These are phyloP conservation scores for Phytopythium aichiense DNA, from an alignment of 352 stramenopile genomes.

Conservation along the genomic window DNA sequence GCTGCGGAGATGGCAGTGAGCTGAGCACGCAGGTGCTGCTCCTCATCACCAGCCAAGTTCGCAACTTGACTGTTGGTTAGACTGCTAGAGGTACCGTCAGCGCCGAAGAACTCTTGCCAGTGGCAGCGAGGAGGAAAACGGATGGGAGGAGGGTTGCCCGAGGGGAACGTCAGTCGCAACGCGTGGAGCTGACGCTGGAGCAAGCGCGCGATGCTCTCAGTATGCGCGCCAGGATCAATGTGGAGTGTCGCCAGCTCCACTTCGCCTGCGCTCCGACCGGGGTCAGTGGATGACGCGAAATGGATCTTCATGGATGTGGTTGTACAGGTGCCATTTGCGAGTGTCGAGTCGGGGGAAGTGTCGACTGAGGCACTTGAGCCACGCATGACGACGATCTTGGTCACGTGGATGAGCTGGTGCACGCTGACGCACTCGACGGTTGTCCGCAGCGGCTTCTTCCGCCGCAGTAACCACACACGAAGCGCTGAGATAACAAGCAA, in stretches of 20 bases:
- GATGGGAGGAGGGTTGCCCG: constrained; percentile 27
- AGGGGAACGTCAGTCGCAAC: constrained; percentile 41
- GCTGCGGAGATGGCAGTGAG: constrained; percentile 40
- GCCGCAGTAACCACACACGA: constrained; percentile 45
- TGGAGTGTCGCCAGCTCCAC: constrained; percentile 27
- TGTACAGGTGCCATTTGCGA: constrained; percentile 3
- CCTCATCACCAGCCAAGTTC: neutral
- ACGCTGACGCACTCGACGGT: constrained; percentile 27
- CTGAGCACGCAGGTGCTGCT: constrained; percentile 4
- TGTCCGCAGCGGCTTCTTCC: constrained; percentile 38
- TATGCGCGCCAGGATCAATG: constrained; percentile 53
- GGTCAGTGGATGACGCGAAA: neutral
- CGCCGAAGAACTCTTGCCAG: constrained; percentile 52
- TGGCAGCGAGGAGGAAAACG: constrained; percentile 31
- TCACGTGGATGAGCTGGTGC: constrained; percentile 43
- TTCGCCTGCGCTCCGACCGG: neutral
- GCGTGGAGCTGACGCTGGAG: constrained; percentile 47
- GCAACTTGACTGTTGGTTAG: neutral
- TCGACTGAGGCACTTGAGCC: neutral
- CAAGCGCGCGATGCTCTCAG: constrained; percentile 44
- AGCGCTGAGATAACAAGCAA: constrained; percentile 57
- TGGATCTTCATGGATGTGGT: constrained; percentile 31
- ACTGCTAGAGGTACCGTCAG: neutral
- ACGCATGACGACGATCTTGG: constrained; percentile 31
- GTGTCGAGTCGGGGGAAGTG: neutral